Evolutionary conservation across 441 rosid genomes (phyloP), one percentile per base, ranked within the genome.

Genomic region (Adansonia madagascariensis): DNA sequence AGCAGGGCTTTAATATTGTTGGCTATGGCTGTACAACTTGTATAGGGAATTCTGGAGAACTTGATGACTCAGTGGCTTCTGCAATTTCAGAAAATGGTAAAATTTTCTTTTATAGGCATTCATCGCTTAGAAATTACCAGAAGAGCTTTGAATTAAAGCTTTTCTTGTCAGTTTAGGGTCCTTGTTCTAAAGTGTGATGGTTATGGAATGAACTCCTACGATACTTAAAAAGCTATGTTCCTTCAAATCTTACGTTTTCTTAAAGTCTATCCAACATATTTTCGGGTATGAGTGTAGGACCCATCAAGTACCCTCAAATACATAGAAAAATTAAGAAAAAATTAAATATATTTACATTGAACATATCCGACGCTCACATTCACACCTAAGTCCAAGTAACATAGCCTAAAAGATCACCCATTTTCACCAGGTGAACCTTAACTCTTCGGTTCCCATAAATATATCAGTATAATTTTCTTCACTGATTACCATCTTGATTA

Each of bases 21-120:
- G 98, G 98, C 22, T 96, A 94, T 78, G 99, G 99, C 63, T 94
- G 99, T 82, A 94, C 99, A 60, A 92, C 99, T 27, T 96, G 99
- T 77, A 96, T 94, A 73, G 98, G 99, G 8, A 96, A 96, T 82
- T 96, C 99, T n/a, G 98, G 99, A 80, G 99, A 96, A 6, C 80
- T 96, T 77, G 89, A 96, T 88, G 98, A 92, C 82, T 81, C 97
- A 18, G 98, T 96, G 80, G 98, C 91, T 61, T 86, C 96, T 80
- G 94, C 97, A 71, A 94, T 96, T 84, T 79, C 98, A 6, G 96
- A 96, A 76, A 96, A 94, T 75, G 99, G 98, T 91, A 89, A 57
- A 11, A 7, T 57, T 57, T 35, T 35, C 41, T 35, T 35, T 4
- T 35, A 35, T 35, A 35, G 41, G 41, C 41, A 35, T 35, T 35